phyloP scores from a whole-genome alignment of 331 rosid species.

The Malus hybrid region DNA sequence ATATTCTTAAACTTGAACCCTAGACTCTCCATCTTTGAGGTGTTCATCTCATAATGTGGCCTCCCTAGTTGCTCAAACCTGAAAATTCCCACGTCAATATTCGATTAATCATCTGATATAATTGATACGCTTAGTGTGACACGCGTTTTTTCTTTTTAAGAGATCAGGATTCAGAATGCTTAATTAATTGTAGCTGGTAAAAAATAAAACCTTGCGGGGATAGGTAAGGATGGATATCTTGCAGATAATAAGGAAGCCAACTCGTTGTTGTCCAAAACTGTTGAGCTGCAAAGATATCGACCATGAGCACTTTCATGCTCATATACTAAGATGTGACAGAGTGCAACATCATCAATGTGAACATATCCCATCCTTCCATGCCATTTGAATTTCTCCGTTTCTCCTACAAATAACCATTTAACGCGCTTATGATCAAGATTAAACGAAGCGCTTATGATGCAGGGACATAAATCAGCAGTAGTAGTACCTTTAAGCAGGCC shows the following conservation, averaged over 20 bases:
- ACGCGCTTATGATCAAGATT: not conserved
- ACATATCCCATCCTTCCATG: constrained; percentile 93
- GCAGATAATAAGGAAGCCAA: constrained; percentile 35
- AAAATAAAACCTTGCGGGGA: constrained; percentile 45
- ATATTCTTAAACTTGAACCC: constrained; percentile 64
- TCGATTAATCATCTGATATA: not conserved
- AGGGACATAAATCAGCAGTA: not conserved
- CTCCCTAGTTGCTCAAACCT: constrained; percentile 50
- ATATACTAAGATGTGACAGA: constrained; percentile 52
- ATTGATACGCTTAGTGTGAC: not conserved
- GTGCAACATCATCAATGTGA: constrained; percentile 78
- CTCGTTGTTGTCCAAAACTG: constrained; percentile 37
- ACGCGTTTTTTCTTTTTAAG: not conserved
- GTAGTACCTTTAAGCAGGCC: constrained; percentile 56
- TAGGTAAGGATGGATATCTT: constrained; percentile 57
- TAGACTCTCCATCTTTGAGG: constrained; percentile 38
- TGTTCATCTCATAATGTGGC: constrained; percentile 53
- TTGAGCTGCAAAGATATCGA: constrained; percentile 62
- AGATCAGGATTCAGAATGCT: not conserved
- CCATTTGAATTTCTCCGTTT: constrained; percentile 45
- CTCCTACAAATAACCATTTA: constrained; percentile 31
- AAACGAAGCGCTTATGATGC: not conserved
- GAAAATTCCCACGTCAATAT: not conserved
- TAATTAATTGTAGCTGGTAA: not conserved
- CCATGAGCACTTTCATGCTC: constrained; percentile 49